phyloP scores from a whole-genome alignment of 345 rosid genomes.

The Populus tremula region DNA sequence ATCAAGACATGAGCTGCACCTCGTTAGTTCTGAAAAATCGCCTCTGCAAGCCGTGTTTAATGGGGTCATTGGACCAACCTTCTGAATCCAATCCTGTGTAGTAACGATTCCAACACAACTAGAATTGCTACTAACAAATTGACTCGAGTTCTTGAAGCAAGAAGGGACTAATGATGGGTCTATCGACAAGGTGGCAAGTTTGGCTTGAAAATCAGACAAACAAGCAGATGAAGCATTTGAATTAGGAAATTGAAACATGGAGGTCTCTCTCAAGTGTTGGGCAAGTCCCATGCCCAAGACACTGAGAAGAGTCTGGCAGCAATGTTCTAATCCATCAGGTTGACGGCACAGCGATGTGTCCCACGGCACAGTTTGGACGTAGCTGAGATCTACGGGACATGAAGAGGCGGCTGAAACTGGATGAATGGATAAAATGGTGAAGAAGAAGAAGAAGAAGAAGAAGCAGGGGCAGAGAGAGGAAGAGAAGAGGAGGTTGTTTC shows the following conservation, averaged over 20 bases:
- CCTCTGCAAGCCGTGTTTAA: constrained; percentile 45
- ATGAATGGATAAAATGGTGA: constrained; percentile 7
- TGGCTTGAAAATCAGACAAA: constrained; percentile 35
- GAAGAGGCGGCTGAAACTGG: constrained; percentile 25
- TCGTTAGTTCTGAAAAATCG: constrained; percentile 32
- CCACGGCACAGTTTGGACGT: constrained; percentile 57
- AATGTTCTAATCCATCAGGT: constrained; percentile 15
- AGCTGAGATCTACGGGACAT: constrained; percentile 54
- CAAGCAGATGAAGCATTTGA: constrained; percentile 34
- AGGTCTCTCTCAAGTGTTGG: constrained; percentile 41
- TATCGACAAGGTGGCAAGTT: constrained; percentile 32
- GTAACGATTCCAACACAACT: constrained; percentile 44
- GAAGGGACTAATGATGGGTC: constrained; percentile 33
- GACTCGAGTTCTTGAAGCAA: constrained; percentile 38
- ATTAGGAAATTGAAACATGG: constrained; percentile 46
- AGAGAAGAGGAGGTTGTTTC: background rate
- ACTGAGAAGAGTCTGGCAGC: constrained; percentile 53
- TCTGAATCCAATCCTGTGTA: constrained; percentile 42
- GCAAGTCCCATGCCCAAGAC: constrained; percentile 56
- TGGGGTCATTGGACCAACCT: constrained; percentile 29
- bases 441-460: constrained; percentile 17
- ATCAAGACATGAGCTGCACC: constrained; percentile 48
- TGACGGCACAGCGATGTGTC: constrained; percentile 37
- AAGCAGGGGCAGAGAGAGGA: constrained; percentile 10
- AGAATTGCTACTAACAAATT: constrained; percentile 37